phyloP scores from a whole-genome alignment of 805 yeast genomes.

The Metschnikowia anglica region DNA sequence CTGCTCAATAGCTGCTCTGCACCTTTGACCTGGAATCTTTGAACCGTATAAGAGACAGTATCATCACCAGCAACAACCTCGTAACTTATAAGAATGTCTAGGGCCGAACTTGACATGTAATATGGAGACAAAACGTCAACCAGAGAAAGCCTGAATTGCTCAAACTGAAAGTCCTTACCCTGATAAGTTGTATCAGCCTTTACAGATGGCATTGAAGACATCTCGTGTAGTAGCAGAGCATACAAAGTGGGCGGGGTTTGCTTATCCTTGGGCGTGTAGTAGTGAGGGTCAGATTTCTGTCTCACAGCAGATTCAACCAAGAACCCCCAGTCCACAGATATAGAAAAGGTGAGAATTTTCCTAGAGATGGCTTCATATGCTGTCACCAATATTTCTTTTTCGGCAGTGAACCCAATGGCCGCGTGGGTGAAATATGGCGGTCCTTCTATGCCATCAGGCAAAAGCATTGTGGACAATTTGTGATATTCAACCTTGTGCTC shows the following conservation, averaged over 20 bases:
- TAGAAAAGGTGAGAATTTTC: slow-evolving; percentile 40
- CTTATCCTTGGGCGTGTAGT: slow-evolving; percentile 47
- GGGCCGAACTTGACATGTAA: slow-evolving; percentile 38
- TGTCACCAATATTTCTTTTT: slow-evolving; percentile 45
- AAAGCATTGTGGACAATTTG: slow-evolving; percentile 32
- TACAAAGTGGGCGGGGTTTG: slow-evolving; percentile 42
- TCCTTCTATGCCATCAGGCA: slow-evolving; percentile 11
- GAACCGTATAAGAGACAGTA: slow-evolving; percentile 22
- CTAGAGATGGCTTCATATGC: slow-evolving; percentile 38
- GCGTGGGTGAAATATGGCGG: slow-evolving; percentile 30
- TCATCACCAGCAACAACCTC: slow-evolving; percentile 20
- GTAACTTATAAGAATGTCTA: slow-evolving; percentile 49
- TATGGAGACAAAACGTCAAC: slow-evolving; percentile 49
- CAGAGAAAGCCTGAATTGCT: slow-evolving; percentile 9
- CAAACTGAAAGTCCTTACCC: background rate
- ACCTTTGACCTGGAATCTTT: slow-evolving; percentile 30
- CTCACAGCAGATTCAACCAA: slow-evolving; percentile 47
- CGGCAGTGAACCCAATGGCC: slow-evolving; percentile 52
- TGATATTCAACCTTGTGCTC: slow-evolving; percentile 60
- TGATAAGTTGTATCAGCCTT: background rate
- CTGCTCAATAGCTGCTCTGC: slow-evolving; percentile 26
- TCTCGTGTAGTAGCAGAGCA: slow-evolving; percentile 33
- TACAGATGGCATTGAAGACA: slow-evolving; percentile 18
- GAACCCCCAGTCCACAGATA: slow-evolving; percentile 57
- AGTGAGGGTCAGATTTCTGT: slow-evolving; percentile 48